These are phyloP conservation scores for Bathelium albidoporum DNA, from an alignment of 495 filamentous ascomycete genomes.

Conservation along the genomic window DNA sequence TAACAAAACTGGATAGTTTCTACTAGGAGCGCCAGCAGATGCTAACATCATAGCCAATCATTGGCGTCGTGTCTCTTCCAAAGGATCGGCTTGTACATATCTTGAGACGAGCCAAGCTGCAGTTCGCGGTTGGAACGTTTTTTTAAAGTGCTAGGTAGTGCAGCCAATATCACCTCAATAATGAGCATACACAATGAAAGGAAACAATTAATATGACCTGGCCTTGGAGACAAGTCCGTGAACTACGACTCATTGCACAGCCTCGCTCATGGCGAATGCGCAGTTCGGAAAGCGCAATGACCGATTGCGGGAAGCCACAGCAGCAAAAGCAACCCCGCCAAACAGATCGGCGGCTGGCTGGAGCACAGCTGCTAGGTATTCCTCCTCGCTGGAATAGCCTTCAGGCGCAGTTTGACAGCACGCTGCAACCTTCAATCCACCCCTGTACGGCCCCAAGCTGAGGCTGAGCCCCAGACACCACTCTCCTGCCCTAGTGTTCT, in stretches of 20 bases:
- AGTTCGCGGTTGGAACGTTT: too few relatives aligned
- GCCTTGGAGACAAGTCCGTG: too few relatives aligned
- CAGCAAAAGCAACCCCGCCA: background rate
- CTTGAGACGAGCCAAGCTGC: too few relatives aligned
- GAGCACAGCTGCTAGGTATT: background rate
- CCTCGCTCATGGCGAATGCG: background rate
- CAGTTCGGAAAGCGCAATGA: background rate
- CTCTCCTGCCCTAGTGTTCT: background rate
- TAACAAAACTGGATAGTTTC: too few relatives aligned
- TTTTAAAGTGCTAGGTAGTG: too few relatives aligned
- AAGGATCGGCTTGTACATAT: too few relatives aligned
- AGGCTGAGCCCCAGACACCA: background rate
- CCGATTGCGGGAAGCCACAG: background rate
- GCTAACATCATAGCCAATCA: too few relatives aligned
- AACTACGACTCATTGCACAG: background rate
- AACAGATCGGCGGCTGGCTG: background rate
- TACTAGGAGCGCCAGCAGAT: too few relatives aligned
- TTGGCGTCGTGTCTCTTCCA: too few relatives aligned
- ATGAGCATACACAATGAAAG: too few relatives aligned
- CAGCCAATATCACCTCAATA: too few relatives aligned
- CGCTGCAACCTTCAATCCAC: background rate
- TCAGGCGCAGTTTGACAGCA: background rate
- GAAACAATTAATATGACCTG: too few relatives aligned
- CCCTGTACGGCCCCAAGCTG: background rate
- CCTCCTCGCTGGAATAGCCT: background rate